Conservation (phyloP, 495 filamentous ascomycete species). For the Aspergillus heteromorphus region DNA sequence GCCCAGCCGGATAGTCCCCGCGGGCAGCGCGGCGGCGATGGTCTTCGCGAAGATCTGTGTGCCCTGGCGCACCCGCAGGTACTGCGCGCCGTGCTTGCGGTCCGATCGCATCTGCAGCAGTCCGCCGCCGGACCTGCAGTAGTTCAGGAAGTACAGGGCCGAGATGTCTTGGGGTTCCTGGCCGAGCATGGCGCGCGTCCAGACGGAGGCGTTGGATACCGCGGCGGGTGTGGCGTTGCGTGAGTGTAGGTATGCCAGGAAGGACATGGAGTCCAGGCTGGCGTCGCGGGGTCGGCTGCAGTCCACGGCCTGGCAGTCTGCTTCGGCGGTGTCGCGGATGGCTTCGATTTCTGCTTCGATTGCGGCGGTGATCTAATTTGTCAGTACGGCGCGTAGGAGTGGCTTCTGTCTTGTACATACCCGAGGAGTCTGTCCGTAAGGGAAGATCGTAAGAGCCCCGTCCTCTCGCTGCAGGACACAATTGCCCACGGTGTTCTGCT, state of each 20-base stretch:
- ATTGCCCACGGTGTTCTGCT: constrained; percentile 37
- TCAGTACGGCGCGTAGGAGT: no score
- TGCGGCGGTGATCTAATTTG: constrained; percentile 1
- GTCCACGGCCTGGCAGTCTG: constrained; percentile 19
- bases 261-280: constrained; percentile 26
- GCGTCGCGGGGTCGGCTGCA: constrained; percentile 10
- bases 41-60: constrained; percentile 28
- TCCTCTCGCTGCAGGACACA: constrained; percentile 27
- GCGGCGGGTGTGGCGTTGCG: constrained; percentile 16
- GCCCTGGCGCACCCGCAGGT: constrained; percentile 33
- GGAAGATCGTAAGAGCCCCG: constrained; percentile 17
- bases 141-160: constrained; percentile 45
- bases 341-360: neutral
- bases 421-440: constrained; percentile 26
- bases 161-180: constrained; percentile 36
- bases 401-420: no score
- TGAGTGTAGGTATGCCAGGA: constrained; percentile 23
- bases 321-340: constrained; percentile 20
- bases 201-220: constrained; percentile 26
- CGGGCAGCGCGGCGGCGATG: constrained; percentile 18
- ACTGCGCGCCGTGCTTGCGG: constrained; percentile 36
- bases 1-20: constrained; percentile 18
- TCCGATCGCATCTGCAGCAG: constrained; percentile 36
- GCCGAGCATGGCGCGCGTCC: constrained; percentile 42
- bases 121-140: constrained; percentile 40